These are phyloP conservation scores for Trypanosoma grayi DNA, from an alignment of 208 protist genomes.

Conservation along the genomic window DNA sequence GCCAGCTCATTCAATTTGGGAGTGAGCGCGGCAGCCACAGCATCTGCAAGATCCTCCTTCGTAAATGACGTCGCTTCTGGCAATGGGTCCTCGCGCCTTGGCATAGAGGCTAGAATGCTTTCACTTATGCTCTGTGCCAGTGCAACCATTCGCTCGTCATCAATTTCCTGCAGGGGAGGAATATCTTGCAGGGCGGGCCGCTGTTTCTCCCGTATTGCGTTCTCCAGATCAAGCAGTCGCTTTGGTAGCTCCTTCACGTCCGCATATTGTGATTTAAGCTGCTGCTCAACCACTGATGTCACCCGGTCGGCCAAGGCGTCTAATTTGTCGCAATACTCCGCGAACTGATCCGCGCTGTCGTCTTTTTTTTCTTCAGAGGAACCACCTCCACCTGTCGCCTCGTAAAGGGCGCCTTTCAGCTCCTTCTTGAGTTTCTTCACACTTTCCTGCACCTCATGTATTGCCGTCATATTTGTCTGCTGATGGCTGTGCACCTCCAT, in stretches of 20 bases:
- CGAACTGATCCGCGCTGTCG: conserved; percentile 15
- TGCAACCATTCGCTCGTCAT: conserved; percentile 43
- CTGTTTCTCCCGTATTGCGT: conserved; percentile 1
- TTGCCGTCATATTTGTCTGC: conserved; percentile 11
- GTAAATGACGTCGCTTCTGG: conserved; percentile 10
- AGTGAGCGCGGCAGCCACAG: conserved; percentile 49
- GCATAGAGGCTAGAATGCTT: conserved; percentile 47
- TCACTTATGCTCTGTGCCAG: conserved; percentile 72
- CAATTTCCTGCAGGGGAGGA: conserved; percentile 21
- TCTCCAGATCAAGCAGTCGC: conserved; percentile 12
- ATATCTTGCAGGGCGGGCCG: conserved; percentile 12
- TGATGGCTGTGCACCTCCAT: conserved; percentile 29
- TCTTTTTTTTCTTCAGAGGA: conserved; percentile 23
- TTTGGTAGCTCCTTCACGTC: conserved; percentile 17
- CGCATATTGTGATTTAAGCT: conserved; percentile 10
- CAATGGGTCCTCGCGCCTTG: conserved; percentile 15
- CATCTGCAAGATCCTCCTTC: conserved; percentile 31
- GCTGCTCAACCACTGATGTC: conserved; percentile 28
- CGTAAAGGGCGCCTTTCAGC: conserved; percentile 7
- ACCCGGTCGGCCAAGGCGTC: conserved; percentile 35
- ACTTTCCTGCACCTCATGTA: conserved; percentile 10
- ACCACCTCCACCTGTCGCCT: conserved; percentile 4
- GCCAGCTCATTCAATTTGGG: conserved; percentile 33
- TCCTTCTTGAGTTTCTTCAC: conserved; percentile 46
- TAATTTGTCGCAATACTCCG: conserved; percentile 34